Conservation (phyloP, 2,329 filamentous ascomycete genomes). For the Pseudogymnoascus sp. region DNA sequence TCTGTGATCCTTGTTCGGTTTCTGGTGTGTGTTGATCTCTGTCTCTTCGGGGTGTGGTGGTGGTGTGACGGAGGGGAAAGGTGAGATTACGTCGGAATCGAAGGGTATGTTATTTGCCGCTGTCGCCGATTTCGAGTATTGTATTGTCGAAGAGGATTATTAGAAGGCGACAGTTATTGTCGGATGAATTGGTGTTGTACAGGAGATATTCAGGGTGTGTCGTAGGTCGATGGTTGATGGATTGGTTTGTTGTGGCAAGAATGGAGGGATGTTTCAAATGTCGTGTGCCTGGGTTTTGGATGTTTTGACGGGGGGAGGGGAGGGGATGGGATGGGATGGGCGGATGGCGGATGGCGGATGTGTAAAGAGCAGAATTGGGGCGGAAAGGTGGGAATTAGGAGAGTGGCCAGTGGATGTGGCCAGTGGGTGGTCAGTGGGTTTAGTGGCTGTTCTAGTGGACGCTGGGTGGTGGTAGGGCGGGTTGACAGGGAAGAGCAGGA, state of each 20-base stretch:
- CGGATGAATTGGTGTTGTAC: neutral
- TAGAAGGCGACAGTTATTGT: neutral
- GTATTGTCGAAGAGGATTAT: neutral
- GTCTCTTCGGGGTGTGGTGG: neutral
- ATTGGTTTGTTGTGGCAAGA: neutral
- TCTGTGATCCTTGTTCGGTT: neutral
- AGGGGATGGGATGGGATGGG: neutral
- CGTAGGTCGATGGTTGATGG: neutral
- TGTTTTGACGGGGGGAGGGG: neutral
- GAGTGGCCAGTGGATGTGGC: neutral
- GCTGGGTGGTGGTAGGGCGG: neutral
- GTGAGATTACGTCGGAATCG: neutral
- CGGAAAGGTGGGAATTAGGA: neutral
- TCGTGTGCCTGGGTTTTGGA: slow-evolving; percentile 1
- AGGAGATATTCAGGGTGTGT: neutral
- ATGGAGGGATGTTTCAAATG: neutral
- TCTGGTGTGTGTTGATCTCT: neutral
- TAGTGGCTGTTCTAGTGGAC: neutral
- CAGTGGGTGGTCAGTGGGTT: neutral
- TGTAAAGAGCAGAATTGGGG: neutral
- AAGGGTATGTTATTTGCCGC: neutral
- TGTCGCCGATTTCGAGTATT: neutral
- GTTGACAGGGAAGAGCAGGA: neutral
- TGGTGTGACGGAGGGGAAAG: neutral
- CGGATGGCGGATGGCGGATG: neutral